Evolutionary conservation across 2,329 filamentous ascomycete species (phyloP), one percentile per base, ranked within the genome.

Genomic region (Aspergillus calidoustus): DNA sequence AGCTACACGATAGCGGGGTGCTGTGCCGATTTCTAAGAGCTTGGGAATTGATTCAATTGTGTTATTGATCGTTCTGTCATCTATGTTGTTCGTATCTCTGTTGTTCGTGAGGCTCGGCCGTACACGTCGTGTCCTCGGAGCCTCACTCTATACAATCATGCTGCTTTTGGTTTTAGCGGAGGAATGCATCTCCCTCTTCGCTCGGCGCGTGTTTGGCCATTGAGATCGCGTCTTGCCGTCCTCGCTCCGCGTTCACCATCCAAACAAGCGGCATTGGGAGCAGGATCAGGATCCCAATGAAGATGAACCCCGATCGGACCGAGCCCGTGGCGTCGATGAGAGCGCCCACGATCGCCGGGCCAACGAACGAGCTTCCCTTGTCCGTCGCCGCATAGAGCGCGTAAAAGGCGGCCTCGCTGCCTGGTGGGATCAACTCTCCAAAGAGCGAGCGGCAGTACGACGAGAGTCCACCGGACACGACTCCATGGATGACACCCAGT

Each of bases 351-450:
- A 97, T 92, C 0, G 92, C 90, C 0, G 93, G 93, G 0, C 93
- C 93, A 72, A 97, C 96, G 1, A 97, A 85, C 69, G 90, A 94
- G 44, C 90, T 93, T 0, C 93, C 93, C 76, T 97, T 97, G 74
- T 97, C 93, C 0, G 93, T 97, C 61, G 97, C 96, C 23, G 93
- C 93, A 72, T 97, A 97, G 3, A 97, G 81, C 0, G 93, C 93
- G 74, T 95, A 97, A 73, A 97, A 97, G 0, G 93, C 92, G 0
- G 93, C 93, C 76, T 97, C 93, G 28, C 88, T 93, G 3, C 93
- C 93, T 0, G 92, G 91, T 0, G 93, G 93, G 61, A 97, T 95
- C 60, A 97, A 82, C 75, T 96, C 90, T 19, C 92, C 92, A 71
- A 91, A 97, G 2, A 97, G 82, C 47, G 90, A 92, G 19, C 93